Evolutionary conservation across 2,329 filamentous ascomycete genomes (phyloP).

Genomic region (Alternaria alternata): DNA sequence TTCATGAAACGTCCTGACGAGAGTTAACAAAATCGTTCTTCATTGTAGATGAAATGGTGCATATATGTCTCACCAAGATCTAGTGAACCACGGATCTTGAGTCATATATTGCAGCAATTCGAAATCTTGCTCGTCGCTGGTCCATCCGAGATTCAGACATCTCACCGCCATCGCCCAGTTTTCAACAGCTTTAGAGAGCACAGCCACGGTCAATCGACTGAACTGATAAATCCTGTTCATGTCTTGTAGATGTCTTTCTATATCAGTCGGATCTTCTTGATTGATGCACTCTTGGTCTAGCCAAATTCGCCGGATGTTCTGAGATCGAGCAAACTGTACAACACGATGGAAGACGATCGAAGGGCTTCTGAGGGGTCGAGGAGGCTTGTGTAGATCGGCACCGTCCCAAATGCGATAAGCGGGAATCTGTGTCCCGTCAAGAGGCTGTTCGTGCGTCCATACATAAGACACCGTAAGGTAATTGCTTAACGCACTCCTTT

Average conservation of each 20-base stretch:
- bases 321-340: not conserved
- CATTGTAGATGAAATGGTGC: too few relatives aligned
- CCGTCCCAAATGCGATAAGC: not conserved
- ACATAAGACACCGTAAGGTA: not conserved
- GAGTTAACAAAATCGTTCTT: too few relatives aligned
- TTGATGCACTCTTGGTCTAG: not conserved
- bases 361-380: not conserved
- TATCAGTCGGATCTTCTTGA: not conserved
- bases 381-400: accelerated
- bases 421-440: accelerated
- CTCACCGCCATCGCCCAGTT: too few relatives aligned
- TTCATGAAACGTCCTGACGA: too few relatives aligned
- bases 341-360: not conserved
- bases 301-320: not conserved
- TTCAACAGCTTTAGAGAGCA: too few relatives aligned
- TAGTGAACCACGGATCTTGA: too few relatives aligned
- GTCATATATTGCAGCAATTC: too few relatives aligned
- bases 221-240: too few relatives aligned
- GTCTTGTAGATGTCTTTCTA: not conserved
- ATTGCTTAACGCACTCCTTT: accelerated
- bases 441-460: not conserved
- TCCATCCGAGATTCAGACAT: too few relatives aligned
- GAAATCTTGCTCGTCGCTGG: too few relatives aligned
- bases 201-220: too few relatives aligned
- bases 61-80: too few relatives aligned